Evolutionary conservation across 768 basidiomycete species (phyloP), one percentile per base, ranked within the genome.

Genomic region (Tephrocybe sp.): DNA sequence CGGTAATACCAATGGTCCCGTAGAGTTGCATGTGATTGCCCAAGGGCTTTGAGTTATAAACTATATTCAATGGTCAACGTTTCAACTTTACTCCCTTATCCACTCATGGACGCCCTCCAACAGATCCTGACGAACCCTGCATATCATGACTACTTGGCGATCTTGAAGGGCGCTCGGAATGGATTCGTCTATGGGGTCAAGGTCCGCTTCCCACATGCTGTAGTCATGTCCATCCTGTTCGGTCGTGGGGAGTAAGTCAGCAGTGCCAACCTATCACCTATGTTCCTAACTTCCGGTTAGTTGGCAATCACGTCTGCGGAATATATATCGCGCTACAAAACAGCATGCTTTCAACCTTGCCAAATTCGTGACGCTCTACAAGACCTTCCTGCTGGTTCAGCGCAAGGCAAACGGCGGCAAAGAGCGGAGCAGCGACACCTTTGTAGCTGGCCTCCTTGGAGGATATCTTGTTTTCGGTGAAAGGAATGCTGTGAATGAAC

Each of bases 141-240:
- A 26, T 88, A 86, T 59, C 95, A 96, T 65, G 94, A 97, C 65
- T 85, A 89, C 61, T 81, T 98, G 39, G 89, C 92, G 21, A 88
- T 99, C 61, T 70, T 98, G 65, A 99, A 99, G 68, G 96, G 97
- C 38, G 90, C 93, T 26, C 81, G 92, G 36, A 93, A 93, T 64
- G 93, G 93, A 4, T 80, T 93, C 53, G 88, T 93, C 8, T 94
- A 93, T 60, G 92, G 92, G 32, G 88, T 87, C 59, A 93, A 93
- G 71, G 88, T 96, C 56, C 76, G 93, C 37, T 95, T 96, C 62
- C 96, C 96, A 33, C 96, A 98, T 79, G 96, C 96, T 1, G 74
- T 98, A 24, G 87, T 98, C 44, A 98, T 98, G 95, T 89, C 93
- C 20, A 81, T 97, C 54, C 75, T 98, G 36, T 98, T 98, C 63